A percentile compares a stretch with the other conserved stretches of the same genome.
Conservation (phyloP, 2,329 filamentous ascomycete genomes). For the Setomelanomma holmii region DNA sequence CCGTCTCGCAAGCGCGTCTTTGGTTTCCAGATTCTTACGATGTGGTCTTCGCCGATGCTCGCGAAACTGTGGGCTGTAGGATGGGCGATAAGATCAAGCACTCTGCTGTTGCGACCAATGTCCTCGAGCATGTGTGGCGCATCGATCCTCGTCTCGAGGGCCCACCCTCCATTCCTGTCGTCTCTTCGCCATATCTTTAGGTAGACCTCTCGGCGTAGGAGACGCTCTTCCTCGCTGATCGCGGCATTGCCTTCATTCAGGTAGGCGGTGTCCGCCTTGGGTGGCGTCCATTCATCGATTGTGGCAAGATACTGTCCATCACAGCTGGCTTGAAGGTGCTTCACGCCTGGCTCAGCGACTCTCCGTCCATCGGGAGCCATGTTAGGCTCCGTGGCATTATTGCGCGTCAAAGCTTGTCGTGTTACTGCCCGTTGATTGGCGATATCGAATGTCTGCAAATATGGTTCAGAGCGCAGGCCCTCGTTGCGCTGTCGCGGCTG, state of each 20-base stretch:
- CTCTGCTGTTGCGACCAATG: conserved; percentile 57
- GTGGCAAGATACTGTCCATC: conserved; percentile 92
- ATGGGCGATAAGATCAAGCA: conserved; percentile 77
- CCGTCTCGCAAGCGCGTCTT: conserved; percentile 73
- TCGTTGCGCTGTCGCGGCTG: conserved; percentile 48
- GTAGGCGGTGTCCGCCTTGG: conserved; percentile 70
- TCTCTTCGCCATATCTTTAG: conserved; percentile 89
- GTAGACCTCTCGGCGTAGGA: conserved; percentile 71
- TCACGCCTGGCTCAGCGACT: conserved; percentile 80
- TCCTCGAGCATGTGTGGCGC: conserved; percentile 71
- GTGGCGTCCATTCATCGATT: conserved; percentile 87
- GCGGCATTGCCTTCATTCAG: conserved; percentile 54
- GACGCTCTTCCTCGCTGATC: conserved; percentile 53
- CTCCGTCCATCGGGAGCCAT: conserved; percentile 73
- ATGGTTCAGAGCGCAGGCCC: conserved; percentile 57
- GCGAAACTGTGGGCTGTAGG: conserved; percentile 76
- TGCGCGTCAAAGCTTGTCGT: conserved; percentile 88
- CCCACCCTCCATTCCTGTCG: conserved; percentile 64
- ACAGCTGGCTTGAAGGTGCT: conserved; percentile 74
- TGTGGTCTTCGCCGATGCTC: conserved; percentile 81
- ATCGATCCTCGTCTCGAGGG: conserved; percentile 83
- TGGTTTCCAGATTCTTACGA: conserved; percentile 82
- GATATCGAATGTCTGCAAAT: conserved; percentile 88
- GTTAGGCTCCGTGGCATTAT: conserved; percentile 83
- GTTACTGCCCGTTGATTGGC: conserved; percentile 76